Conservation (phyloP, 176 grass and related monocot genomes). For the Tillandsia fasciculata region DNA sequence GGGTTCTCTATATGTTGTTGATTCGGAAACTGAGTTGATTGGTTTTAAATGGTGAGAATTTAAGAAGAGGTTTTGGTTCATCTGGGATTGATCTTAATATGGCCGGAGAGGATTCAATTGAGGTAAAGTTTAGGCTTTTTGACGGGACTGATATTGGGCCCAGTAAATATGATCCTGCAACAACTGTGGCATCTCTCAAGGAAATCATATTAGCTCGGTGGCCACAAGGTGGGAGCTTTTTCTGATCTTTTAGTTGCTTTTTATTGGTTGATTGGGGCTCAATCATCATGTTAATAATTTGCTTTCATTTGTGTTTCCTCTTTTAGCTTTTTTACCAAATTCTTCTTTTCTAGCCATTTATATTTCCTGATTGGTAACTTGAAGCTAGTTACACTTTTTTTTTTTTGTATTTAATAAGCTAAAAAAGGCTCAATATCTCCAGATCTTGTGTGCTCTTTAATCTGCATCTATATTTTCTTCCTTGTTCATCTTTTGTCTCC, state of each 20-base stretch:
- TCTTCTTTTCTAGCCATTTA: no score
- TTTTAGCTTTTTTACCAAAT: neutral
- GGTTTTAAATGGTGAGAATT: slow-evolving; percentile 23
- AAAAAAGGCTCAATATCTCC: neutral
- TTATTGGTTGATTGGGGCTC: neutral
- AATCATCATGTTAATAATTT: slow-evolving; percentile 15
- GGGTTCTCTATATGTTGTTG: neutral
- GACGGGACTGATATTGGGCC: slow-evolving; percentile 85
- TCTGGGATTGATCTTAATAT: slow-evolving; percentile 19
- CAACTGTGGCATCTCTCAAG: slow-evolving; percentile 74
- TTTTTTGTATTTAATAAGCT: neutral
- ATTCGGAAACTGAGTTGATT: neutral
- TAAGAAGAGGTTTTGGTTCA: slow-evolving; percentile 29
- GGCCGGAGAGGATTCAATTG: slow-evolving; percentile 52
- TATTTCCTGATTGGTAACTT: no score
- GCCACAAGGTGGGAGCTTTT: slow-evolving; percentile 69
- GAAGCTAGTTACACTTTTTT: no score
- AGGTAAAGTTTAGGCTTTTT: slow-evolving; percentile 75
- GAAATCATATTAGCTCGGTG: slow-evolving; percentile 75
- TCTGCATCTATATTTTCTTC: neutral
- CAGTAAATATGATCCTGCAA: slow-evolving; percentile 70
- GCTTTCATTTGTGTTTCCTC: neutral
- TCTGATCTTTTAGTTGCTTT: neutral
- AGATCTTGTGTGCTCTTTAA: neutral
- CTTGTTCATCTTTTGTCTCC: neutral